These are phyloP conservation scores for Vitis riparia DNA, from an alignment of 164 flowering plant species.

Conservation along the genomic window DNA sequence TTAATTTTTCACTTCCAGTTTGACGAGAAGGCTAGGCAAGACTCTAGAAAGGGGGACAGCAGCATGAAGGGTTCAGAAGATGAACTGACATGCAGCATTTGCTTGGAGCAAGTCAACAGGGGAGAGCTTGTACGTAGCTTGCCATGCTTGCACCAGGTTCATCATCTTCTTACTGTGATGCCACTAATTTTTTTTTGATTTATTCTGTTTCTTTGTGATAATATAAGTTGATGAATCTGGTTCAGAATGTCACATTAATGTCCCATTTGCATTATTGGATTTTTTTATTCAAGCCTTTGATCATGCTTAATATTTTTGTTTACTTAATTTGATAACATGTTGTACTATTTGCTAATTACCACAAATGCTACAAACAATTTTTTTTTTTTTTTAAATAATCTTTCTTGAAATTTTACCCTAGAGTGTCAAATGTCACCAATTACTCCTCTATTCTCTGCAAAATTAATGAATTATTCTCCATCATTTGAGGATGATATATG, in stretches of 20 bases:
- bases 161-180: background rate
- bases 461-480: too few relatives aligned
- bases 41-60: constrained; percentile 35
- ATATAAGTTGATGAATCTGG: background rate
- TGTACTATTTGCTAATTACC: too few relatives aligned
- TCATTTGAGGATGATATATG: too few relatives aligned
- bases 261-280: background rate
- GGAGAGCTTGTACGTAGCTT: constrained; percentile 86
- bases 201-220: background rate
- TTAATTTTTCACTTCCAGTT: background rate
- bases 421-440: too few relatives aligned
- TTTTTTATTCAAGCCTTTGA: too few relatives aligned
- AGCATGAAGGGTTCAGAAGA: constrained; percentile 45
- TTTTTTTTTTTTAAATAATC: too few relatives aligned
- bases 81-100: constrained; percentile 78
- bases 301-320: too few relatives aligned
- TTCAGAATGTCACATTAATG: background rate
- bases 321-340: too few relatives aligned
- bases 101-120: constrained; percentile 83
- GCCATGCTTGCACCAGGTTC: constrained; percentile 93
- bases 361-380: too few relatives aligned
- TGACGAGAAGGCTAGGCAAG: constrained; percentile 52
- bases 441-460: too few relatives aligned
- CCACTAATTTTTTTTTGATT: background rate
- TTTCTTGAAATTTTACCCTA: too few relatives aligned